Evolutionary conservation across 768 basidiomycete species (phyloP).

Genomic region (Russula virescens): DNA sequence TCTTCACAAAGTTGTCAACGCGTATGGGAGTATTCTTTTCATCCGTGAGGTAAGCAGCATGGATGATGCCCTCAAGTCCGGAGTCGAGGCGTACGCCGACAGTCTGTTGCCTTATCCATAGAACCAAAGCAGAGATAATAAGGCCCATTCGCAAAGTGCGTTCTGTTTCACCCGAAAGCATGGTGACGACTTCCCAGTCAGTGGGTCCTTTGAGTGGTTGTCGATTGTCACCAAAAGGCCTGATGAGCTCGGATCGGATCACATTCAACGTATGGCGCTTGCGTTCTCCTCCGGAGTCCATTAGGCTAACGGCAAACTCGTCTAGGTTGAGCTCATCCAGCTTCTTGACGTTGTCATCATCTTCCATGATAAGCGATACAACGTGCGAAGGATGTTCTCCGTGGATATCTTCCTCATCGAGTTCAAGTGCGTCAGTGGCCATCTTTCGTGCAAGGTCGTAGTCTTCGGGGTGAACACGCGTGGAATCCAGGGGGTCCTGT

Average conservation of each 20-base stretch:
- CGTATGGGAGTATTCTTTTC: constrained; percentile 37
- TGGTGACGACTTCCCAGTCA: constrained; percentile 82
- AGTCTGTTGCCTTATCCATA: constrained; percentile 45
- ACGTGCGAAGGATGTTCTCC: constrained; percentile 89
- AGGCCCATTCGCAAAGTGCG: constrained; percentile 72
- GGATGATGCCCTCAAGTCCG: constrained; percentile 81
- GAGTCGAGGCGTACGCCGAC: constrained; percentile 82
- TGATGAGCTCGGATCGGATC: constrained; percentile 79
- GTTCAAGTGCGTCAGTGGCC: constrained; percentile 94
- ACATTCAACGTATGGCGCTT: constrained; percentile 88
- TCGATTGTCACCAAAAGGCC: constrained; percentile 76
- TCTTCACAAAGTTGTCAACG: constrained; percentile 48
- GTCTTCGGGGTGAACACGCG: constrained; percentile 95
- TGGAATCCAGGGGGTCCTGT: constrained; percentile 88
- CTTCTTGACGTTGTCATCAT: constrained; percentile 71
- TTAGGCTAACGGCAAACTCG: constrained; percentile 92
- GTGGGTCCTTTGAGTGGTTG: constrained; percentile 54
- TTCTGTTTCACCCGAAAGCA: constrained; percentile 90
- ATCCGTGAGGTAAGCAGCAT: constrained; percentile 53
- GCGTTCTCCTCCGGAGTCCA: constrained; percentile 72
- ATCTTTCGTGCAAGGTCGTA: constrained; percentile 97
- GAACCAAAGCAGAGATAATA: constrained; percentile 70
- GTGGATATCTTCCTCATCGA: constrained; percentile 95
- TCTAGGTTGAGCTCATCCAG: constrained; percentile 89
- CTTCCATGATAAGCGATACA: constrained; percentile 80